phyloP scores from a whole-genome alignment of 2,329 filamentous ascomycete species.

The Hypomyces perniciosus region DNA sequence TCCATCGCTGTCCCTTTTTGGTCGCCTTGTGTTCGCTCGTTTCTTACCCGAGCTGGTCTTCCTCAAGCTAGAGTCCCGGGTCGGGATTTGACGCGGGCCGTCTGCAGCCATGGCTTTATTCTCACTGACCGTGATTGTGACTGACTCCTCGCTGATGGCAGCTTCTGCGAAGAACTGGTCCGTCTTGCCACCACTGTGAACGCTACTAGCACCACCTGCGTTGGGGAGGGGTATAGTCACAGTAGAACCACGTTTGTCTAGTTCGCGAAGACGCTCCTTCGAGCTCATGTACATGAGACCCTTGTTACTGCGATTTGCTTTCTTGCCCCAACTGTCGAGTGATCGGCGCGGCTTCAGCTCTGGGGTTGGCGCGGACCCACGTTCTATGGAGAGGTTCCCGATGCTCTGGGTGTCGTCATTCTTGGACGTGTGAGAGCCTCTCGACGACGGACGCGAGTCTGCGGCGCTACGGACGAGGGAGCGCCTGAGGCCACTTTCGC shows the following conservation, averaged over 20 bases:
- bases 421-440: constrained; percentile 47
- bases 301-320: constrained; percentile 45
- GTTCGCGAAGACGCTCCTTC: constrained; percentile 58
- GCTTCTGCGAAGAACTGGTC: constrained; percentile 49
- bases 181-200: constrained; percentile 29
- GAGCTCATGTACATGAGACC: constrained; percentile 70
- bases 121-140: constrained; percentile 16
- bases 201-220: constrained; percentile 27
- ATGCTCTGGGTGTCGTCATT: constrained; percentile 57
- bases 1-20: constrained; percentile 42
- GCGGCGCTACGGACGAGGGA: constrained; percentile 50
- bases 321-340: constrained; percentile 58
- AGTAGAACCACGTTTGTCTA: constrained; percentile 48
- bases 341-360: constrained; percentile 50
- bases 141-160: constrained; percentile 50
- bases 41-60: constrained; percentile 49
- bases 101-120: constrained; percentile 17
- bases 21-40: constrained; percentile 45
- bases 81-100: constrained; percentile 53
- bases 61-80: constrained; percentile 61
- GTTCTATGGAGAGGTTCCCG: constrained; percentile 59
- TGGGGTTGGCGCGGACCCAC: constrained; percentile 39
- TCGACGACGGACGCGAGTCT: constrained; percentile 52
- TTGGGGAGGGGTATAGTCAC: constrained; percentile 30
- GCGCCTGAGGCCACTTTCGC: constrained; percentile 47